Base-by-base conservation (phyloP, 1,284 basidiomycete species). In the Taiwanofungus camphoratus region DNA sequence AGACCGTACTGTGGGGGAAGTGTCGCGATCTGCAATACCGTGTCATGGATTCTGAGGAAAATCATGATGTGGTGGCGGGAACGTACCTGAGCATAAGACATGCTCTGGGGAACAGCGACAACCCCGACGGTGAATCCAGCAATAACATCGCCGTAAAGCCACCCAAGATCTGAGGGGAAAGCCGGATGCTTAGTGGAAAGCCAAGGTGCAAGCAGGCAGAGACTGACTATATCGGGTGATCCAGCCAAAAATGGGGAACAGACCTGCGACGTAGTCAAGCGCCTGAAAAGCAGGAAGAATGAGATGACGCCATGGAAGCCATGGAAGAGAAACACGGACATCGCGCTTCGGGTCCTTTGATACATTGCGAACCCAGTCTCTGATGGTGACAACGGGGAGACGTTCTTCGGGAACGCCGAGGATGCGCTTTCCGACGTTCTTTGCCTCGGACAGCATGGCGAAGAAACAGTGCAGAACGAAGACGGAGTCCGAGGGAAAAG, bases 71-170 rank as follows among this genome's bases (percentile, higher is more conserved):
- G 22, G 7, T 18, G 38, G 34, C 29, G 9, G 32, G 23, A 33
- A 52, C 53, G 22, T 59, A 82, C 83, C 65, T 74, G 68, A 27
- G 87, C 86, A 58, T 89, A 89, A 2, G 85, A 87, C 87, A 89
- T 89, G 52, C 80, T 72, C 62, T 96, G 92, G 0, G 92, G 92
- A 7, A 95, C 90, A 20, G 93, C 70, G 5, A 96, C 92, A 54
- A 93, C 82, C 29, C 92, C 92, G 49, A 95, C 91, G 0, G 92
- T 96, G 36, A 95, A 66, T 43, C 92, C 87, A 43, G 92, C 92
- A 53, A 96, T 80, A 22, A 94, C 58, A 65, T 96, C 92, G 37
- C 92, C 84, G 16, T 73, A 73, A 3, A 83, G 59, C 87, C 86
- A 89, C 23, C 77, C 79, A 31, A 78, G 45, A 61, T 90, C 84